Evolutionary conservation across 2,329 filamentous ascomycete genomes (phyloP).

Genomic region (Clonostachys rhizophaga): DNA sequence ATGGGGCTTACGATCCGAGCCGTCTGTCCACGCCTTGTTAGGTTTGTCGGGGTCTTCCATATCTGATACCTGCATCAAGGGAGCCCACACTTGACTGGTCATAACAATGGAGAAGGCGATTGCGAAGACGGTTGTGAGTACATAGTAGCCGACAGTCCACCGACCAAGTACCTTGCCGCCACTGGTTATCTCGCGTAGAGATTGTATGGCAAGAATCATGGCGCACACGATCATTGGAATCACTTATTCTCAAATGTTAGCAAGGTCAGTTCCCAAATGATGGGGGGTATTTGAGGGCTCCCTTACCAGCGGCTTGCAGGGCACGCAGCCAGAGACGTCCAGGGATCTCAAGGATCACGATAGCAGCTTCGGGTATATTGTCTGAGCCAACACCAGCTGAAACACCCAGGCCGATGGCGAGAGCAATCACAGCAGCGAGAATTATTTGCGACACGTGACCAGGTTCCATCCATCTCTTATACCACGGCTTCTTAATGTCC

Average conservation of each 20-base stretch:
- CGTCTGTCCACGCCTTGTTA: conserved; percentile 12
- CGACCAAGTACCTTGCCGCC: conserved; percentile 26
- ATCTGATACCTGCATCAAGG: conserved; percentile 32
- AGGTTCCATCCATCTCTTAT: conserved; percentile 16
- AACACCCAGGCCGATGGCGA: conserved; percentile 42
- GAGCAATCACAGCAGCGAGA: conserved; percentile 38
- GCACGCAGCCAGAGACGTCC: conserved; percentile 44
- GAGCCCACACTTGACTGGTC: conserved; percentile 39
- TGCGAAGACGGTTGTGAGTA: conserved; percentile 42
- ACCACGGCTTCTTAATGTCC: conserved; percentile 21
- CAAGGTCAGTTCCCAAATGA: not conserved
- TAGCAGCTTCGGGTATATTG: conserved; percentile 32
- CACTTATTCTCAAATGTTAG: conserved; percentile 20
- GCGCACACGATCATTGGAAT: conserved; percentile 46
- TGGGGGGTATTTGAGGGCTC: conserved; percentile 3
- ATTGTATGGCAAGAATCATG: conserved; percentile 44
- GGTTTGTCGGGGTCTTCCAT: conserved; percentile 16
- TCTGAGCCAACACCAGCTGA: conserved; percentile 26
- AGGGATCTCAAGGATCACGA: conserved; percentile 38
- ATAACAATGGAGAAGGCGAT: conserved; percentile 40
- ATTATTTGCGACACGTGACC: conserved; percentile 46
- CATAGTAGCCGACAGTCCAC: conserved; percentile 44
- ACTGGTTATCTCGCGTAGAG: conserved; percentile 37
- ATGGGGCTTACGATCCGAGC: conserved; percentile 28
- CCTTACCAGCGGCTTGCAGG: conserved; percentile 39